Base-by-base conservation (phyloP, 2,329 filamentous ascomycete genomes). In the Apiospora malaysiana region DNA sequence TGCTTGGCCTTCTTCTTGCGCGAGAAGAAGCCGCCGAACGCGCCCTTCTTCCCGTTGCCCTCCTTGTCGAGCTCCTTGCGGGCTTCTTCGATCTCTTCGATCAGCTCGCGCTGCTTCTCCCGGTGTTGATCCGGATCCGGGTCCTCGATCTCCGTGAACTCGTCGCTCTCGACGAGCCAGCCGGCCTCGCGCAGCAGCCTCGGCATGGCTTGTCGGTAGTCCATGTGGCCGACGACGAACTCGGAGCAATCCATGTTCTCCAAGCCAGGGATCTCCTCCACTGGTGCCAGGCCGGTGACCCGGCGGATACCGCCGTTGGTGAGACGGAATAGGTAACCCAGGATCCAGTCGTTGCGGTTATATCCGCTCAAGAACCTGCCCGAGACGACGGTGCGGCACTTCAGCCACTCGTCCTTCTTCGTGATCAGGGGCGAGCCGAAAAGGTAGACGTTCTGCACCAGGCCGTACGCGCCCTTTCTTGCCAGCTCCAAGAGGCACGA, bases 311-410 rank as follows among this genome's bases (percentile, higher is more conserved):
- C 96, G 74, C 96, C 96, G 75, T 92, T 93, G 3, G 96, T 99
- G 56, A 97, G 89, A 18, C 96, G 93, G 87, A 99, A 99, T 1
- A 99, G 89, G 79, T 99, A 99, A 72, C 92, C 94, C 68, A 99
- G 83, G 77, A 99, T 98, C 96, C 96, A 99, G 83, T 99, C 96
- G 79, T 96, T 98, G 66, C 89, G 92, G 75, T 96, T 93, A 83
- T 95, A 99, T 21, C 94, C 96, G 78, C 97, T 99, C 74, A 99
- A 90, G 75, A 98, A 97, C 56, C 95, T 90, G n/a, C 96, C 96
- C 9, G 93, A 88, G 4, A 98, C 93, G 3, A 97, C 91, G n/a
- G 92, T 92, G 70, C 92, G 90, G 12, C 92, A 93, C 76, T 89
- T 92, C 32, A 95, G 81, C 76, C 93, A 98, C 73, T 99, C 96